Conservation (phyloP, 2,329 filamentous ascomycete species). For the Zymoseptoria passerinii region DNA sequence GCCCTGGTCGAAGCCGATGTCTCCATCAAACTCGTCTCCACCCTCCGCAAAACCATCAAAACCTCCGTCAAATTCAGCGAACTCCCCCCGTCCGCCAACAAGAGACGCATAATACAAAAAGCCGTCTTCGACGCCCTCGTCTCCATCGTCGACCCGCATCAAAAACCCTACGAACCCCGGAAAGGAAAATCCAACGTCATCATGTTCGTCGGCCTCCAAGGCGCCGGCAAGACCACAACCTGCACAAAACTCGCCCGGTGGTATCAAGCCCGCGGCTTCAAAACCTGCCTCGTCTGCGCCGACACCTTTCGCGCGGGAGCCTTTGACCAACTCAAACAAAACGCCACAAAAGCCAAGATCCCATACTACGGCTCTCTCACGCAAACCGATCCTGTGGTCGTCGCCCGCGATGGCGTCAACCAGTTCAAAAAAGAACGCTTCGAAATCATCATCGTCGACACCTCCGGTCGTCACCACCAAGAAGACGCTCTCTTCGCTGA, state of each 20-base stretch:
- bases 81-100: conserved; percentile 83
- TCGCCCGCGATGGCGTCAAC: conserved; percentile 90
- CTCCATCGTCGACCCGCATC: conserved; percentile 88
- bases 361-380: conserved; percentile 96
- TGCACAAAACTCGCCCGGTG: conserved; percentile 94
- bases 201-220: conserved; percentile 98
- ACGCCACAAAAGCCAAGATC: conserved; percentile 97
- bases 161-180: conserved; percentile 91
- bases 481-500: conserved; percentile 93
- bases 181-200: conserved; percentile 95
- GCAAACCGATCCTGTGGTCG: conserved; percentile 88
- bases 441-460: conserved; percentile 98
- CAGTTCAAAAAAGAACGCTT: conserved; percentile 99
- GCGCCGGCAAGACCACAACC: conserved; percentile 94
- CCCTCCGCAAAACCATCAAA: conserved; percentile 88
- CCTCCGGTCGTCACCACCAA: conserved; percentile 87
- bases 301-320: conserved; percentile 98
- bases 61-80: conserved; percentile 89
- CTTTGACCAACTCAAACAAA: conserved; percentile 97
- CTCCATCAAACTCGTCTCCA: conserved; percentile 86
- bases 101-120: conserved; percentile 97
- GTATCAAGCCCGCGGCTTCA: conserved; percentile 90
- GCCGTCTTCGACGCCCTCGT: conserved; percentile 96
- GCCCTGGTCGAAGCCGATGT: conserved; percentile 95
- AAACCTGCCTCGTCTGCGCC: conserved; percentile 86